Base-by-base conservation (phyloP, 768 basidiomycete species). In the Omphalotus guepiniiformis region DNA sequence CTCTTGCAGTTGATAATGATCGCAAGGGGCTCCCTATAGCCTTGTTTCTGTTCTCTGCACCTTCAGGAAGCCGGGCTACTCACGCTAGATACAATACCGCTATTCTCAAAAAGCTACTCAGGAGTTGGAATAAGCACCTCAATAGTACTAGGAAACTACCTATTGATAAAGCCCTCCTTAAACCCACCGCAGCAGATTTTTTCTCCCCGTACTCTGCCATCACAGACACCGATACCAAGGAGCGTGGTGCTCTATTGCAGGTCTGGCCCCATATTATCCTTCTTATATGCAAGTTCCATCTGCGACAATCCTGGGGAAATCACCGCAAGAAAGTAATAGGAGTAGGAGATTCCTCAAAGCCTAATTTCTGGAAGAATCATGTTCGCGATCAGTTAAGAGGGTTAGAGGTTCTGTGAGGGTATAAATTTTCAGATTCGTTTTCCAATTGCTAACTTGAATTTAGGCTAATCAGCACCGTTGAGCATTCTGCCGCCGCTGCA, bases 291-390 rank as follows among this genome's bases (percentile, higher is more conserved):
- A 58, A 60, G 34, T 71, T 70, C 45, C 70, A 71, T 46, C 27
- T 66, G n/a, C 56, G 63, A 4, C 67, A 70, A 38, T 66, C 55
- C 26, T 72, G 69, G 67, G 55, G 38, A 15, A 71, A 71, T 48
- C 43, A 53, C 37, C 52, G 49, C 6, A 54, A 60, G 23, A 30
- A 27, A 28, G 1, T 18, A 53, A 8, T 49, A 50, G 32, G 48
- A 54, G 16, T n/a, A n/a, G n/a, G n/a, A n/a, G n/a, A n/a, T n/a
- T n/a, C n/a, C n/a, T 18, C 11, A 36, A 22, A 2, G 43, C 16
- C 40, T 11, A 7, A 36, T 2, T 34, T 5, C n/a, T 45, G 43
- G 43, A 35, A 35, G 19, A 25, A 45, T 35, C 3, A 32, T 15
- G 13, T 15, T 34, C 8, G 11, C 13, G 15, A 34, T 34, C 16